These are phyloP conservation scores for Neoarthrinium moseri DNA, from an alignment of 2,329 filamentous ascomycete species.

Conservation along the genomic window DNA sequence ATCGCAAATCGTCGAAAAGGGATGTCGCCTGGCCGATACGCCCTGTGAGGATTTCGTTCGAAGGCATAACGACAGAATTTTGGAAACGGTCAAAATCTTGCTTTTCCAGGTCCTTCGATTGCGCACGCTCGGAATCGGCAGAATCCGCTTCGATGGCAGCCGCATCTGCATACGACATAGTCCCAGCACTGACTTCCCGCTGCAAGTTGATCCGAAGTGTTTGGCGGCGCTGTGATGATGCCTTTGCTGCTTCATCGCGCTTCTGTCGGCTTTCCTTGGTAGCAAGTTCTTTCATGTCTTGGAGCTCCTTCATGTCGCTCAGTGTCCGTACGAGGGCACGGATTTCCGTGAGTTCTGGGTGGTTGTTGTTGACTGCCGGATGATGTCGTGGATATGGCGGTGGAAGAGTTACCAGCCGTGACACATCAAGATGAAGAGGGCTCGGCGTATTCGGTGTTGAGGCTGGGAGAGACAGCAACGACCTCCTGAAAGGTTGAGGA, in stretches of 20 bases:
- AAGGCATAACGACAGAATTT: conserved; percentile 74
- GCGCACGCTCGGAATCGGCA: conserved; percentile 65
- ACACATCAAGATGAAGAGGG: conserved; percentile 73
- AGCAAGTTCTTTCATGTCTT: conserved; percentile 65
- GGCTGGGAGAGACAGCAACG: conserved; percentile 36
- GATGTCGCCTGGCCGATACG: conserved; percentile 72
- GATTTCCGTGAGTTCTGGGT: conserved; percentile 81
- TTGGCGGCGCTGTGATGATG: conserved; percentile 53
- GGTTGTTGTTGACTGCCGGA: conserved; percentile 92
- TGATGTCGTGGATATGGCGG: conserved; percentile 93
- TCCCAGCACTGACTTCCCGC: conserved; percentile 72
- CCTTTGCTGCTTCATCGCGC: conserved; percentile 52
- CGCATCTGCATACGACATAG: conserved; percentile 79
- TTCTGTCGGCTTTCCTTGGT: conserved; percentile 55
- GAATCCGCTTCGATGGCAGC: conserved; percentile 78
- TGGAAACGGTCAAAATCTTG: conserved; percentile 84
- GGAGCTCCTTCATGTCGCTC: conserved; percentile 71
- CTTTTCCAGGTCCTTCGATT: conserved; percentile 72
- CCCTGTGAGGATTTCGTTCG: conserved; percentile 76
- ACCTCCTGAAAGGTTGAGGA: conserved; percentile 42
- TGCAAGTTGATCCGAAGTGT: conserved; percentile 75
- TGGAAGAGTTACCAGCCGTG: conserved; percentile 85
- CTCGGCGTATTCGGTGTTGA: conserved; percentile 45
- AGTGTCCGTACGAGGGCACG: conserved; percentile 72
- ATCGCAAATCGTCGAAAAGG: conserved; percentile 74